A percentile compares a stretch with the other conserved stretches of the same genome.
Evolutionary conservation across 2,329 filamentous ascomycete genomes (phyloP).

Genomic region (Diaporthe caulivora): DNA sequence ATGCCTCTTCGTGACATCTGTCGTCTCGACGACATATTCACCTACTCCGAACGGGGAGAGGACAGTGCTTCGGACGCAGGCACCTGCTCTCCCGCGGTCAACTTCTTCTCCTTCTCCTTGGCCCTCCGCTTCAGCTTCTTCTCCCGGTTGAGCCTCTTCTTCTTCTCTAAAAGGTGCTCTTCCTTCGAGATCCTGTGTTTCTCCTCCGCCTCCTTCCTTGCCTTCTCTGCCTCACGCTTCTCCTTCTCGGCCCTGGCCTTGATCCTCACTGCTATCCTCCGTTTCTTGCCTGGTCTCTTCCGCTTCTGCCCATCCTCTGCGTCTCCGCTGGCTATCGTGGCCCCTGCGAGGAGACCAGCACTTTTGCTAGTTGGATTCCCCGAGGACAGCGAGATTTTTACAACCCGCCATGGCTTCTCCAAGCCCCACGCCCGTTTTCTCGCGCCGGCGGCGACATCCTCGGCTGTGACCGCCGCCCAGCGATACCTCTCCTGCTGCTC

Average conservation of each 20-base stretch:
- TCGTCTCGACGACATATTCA: neutral
- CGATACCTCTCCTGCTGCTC: constrained; percentile 55
- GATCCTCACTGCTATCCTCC: constrained; percentile 64
- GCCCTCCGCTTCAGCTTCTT: constrained; percentile 71
- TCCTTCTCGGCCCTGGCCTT: constrained; percentile 57
- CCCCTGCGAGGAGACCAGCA: neutral
- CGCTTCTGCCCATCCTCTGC: constrained; percentile 50
- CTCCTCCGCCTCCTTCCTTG: constrained; percentile 53
- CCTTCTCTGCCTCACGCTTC: constrained; percentile 1
- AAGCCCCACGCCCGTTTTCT: constrained; percentile 65
- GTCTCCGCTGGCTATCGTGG: constrained; percentile 33
- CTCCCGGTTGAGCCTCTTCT: constrained; percentile 70
- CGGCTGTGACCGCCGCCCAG: constrained; percentile 62
- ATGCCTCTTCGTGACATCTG: neutral
- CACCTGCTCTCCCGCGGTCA: constrained; percentile 40
- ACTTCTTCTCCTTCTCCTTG: constrained; percentile 69
- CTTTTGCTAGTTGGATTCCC: constrained; percentile 33
- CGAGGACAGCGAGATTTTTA: constrained; percentile 54
- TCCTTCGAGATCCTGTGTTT: constrained; percentile 63
- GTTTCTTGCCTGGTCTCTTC: constrained; percentile 69
- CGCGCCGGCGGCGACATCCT: constrained; percentile 62
- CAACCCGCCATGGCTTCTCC: constrained; percentile 72
- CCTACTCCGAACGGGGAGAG: constrained; percentile 1
- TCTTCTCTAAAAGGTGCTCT: constrained; percentile 70
- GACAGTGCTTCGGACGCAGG: constrained; percentile 1